Conservation (phyloP, 345 rosid species). For the Hibiscus syriacus region DNA sequence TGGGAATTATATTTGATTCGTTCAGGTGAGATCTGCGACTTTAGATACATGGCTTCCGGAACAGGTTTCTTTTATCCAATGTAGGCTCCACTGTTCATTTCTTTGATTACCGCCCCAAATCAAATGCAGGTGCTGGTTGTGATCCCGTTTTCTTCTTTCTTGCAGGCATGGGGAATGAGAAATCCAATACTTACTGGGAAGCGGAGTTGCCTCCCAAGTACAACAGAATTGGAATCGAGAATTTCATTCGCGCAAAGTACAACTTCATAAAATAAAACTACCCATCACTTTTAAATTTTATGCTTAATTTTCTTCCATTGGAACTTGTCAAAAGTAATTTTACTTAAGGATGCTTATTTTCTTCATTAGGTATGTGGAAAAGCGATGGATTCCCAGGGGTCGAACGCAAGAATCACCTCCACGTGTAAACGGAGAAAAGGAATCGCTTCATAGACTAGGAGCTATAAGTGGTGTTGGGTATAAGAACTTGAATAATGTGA, state of each 20-base stretch:
- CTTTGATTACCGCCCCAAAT: background rate
- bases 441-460: conserved; percentile 13
- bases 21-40: conserved; percentile 86
- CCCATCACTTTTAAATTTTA: conserved; percentile 6
- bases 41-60: conserved; percentile 98
- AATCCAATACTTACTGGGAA: conserved; percentile 86
- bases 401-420: conserved; percentile 28
- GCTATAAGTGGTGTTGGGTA: conserved; percentile 10
- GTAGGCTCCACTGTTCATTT: conserved; percentile 35
- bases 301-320: conserved; percentile 13
- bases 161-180: conserved; percentile 77
- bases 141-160: conserved; percentile 9
- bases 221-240: conserved; percentile 66
- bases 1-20: background rate
- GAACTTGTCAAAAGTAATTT: background rate
- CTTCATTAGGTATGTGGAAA: conserved; percentile 57
- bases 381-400: conserved; percentile 62
- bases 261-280: conserved; percentile 11
- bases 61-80: conserved; percentile 72
- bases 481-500: conserved; percentile 13
- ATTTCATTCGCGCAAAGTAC: conserved; percentile 85
- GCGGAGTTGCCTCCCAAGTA: conserved; percentile 75
- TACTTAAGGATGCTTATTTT: conserved; percentile 5
- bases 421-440: conserved; percentile 22
- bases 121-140: conserved; percentile 1